Base-by-base conservation (phyloP, 352 stramenopile species). In the Pilasporangium apinafurcum region DNA sequence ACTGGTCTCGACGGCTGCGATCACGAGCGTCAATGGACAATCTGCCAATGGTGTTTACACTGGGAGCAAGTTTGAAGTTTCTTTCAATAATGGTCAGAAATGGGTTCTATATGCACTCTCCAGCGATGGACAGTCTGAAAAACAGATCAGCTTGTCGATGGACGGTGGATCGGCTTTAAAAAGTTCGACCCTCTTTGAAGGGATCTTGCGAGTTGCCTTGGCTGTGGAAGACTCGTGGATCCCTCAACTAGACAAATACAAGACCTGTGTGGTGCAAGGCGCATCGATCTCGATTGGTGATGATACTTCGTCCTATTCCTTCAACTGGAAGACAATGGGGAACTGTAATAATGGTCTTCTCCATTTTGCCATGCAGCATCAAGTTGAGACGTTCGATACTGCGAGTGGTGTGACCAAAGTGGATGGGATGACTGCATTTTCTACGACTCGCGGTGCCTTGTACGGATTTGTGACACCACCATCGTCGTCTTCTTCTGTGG, bases 331-430 rank as follows among this genome's bases (percentile, higher is more conserved):
- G 44, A 83, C 68, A n/a, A 46, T 27, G 24, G 74, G 74, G 5
- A 49, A 80, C 25, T 86, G 74, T 37, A 53, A 56, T 10, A 57
- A 41, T 22, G 74, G 74, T 17, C 48, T 86, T 14, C 44, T 86
- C 18, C 74, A 86, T 43, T 86, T 65, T 37, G 74, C 62, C 2
- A 66, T 83, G 52, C 51, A 56, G 40, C 74, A 86, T 51, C 74
- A 83, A 3, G 25, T 37, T 6, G 53, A 82, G 9, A 71, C 57
- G 0, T 56, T 86, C 9, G 65, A 84, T 35, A 53, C 43, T 2
- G 54, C 39, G 21, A 59, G 16, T 20, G 47, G 60, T 5, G 56
- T 51, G 4, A 33, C 35, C 12, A 26, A 60, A 10, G 50, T 85
- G 21, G 48, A 65, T 16, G 62, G 65, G 12, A 65, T 82, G 47